Percentiles rank a stretch among this genome's conserved stretches.
These are phyloP conservation scores for Exserohilum rostratum DNA, from an alignment of 2,329 filamentous ascomycete genomes.

Conservation along the genomic window DNA sequence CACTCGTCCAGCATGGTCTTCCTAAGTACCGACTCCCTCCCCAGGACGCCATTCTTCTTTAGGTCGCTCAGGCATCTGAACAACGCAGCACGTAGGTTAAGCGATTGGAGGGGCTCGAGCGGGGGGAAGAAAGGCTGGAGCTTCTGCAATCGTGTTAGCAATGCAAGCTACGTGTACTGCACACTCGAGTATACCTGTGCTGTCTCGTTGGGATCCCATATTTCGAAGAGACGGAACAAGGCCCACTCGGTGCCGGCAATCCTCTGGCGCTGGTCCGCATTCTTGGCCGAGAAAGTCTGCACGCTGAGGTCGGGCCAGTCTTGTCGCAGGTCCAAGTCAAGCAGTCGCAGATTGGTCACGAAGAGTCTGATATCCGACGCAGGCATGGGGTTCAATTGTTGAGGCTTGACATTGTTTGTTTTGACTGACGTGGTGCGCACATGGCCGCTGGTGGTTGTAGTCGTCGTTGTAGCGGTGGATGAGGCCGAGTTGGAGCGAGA, in stretches of 20 bases:
- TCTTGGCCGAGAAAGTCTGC: slow-evolving; percentile 71
- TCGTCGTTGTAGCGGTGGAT: slow-evolving; percentile 25
- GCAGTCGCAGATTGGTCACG: slow-evolving; percentile 79
- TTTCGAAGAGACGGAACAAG: slow-evolving; percentile 81
- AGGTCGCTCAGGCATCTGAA: slow-evolving; percentile 80
- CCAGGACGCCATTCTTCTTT: slow-evolving; percentile 85
- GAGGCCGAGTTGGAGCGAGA: slow-evolving; percentile 35
- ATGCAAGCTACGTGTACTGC: background rate
- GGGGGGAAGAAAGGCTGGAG: slow-evolving; percentile 90
- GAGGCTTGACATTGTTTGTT: slow-evolving; percentile 34
- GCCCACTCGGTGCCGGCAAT: slow-evolving; percentile 87
- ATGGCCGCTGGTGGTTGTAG: slow-evolving; percentile 19
- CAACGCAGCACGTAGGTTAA: slow-evolving; percentile 85
- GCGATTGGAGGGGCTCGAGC: slow-evolving; percentile 84
- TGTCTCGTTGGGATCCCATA: slow-evolving; percentile 81
- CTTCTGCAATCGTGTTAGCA: slow-evolving; percentile 62
- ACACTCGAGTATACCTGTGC: slow-evolving; percentile 62
- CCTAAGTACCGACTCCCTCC: slow-evolving; percentile 78
- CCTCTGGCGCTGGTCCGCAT: slow-evolving; percentile 80
- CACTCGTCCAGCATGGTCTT: slow-evolving; percentile 98
- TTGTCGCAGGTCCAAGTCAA: slow-evolving; percentile 75
- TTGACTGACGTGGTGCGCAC: slow-evolving; percentile 41
- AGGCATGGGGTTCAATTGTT: slow-evolving; percentile 28
- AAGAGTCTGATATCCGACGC: slow-evolving; percentile 61
- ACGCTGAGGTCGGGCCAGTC: slow-evolving; percentile 82